phyloP scores from a whole-genome alignment of 208 protist genomes.

The Porcisia hertigi region DNA sequence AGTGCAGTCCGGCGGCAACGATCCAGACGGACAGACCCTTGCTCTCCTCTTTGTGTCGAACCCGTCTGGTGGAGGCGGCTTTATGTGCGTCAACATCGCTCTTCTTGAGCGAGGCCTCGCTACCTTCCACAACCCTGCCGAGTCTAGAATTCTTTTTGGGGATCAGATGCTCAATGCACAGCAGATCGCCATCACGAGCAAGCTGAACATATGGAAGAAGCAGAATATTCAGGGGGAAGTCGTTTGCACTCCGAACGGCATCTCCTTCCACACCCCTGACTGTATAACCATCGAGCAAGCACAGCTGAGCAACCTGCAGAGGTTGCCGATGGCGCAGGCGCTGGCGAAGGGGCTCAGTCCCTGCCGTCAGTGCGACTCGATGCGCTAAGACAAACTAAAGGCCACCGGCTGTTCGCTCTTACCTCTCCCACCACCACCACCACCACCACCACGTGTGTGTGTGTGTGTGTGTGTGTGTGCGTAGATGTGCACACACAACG shows the following conservation, averaged over 20 bases:
- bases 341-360: constrained; percentile 42
- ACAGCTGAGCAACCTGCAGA: constrained; percentile 13
- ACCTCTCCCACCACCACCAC: no score
- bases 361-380: constrained; percentile 53
- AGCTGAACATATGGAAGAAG: constrained; percentile 49
- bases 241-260: constrained; percentile 41
- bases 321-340: constrained; percentile 27
- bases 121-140: constrained; percentile 39
- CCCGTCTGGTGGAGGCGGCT: constrained; percentile 25
- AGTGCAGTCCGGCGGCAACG: constrained; percentile 16
- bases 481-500: no score
- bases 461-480: not conserved
- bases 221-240: constrained; percentile 36
- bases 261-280: constrained; percentile 46
- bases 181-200: constrained; percentile 19
- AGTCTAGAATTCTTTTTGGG: constrained; percentile 15
- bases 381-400: not conserved
- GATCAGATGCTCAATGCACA: constrained; percentile 38
- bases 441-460: not conserved
- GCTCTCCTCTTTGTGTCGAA: constrained; percentile 49
- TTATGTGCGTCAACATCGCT: constrained; percentile 53
- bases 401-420: not conserved
- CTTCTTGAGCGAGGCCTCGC: constrained; percentile 52
- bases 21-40: constrained; percentile 46
- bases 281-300: constrained; percentile 28